These are phyloP conservation scores for Dimargaris xerosporica DNA, from an alignment of 192 early-diverging fungal species.

Conservation along the genomic window DNA sequence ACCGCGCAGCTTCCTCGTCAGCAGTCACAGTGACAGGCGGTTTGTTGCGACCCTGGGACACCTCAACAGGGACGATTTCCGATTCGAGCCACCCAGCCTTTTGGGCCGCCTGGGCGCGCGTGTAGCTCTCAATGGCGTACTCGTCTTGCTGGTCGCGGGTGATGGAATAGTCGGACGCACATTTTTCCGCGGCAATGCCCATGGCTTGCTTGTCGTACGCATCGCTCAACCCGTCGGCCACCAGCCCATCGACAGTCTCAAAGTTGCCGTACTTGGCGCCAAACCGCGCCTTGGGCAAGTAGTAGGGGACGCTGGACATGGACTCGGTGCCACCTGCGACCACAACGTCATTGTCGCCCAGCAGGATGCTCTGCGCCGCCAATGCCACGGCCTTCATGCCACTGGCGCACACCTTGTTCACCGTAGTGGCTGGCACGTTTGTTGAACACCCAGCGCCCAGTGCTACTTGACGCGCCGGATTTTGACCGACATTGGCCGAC, in stretches of 20 bases:
- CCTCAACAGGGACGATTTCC: slow-evolving; percentile 72
- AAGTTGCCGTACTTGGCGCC: slow-evolving; percentile 67
- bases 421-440: slow-evolving; percentile 83
- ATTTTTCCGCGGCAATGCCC: slow-evolving; percentile 69
- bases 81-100: slow-evolving; percentile 59
- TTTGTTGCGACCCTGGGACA: slow-evolving; percentile 68
- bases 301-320: slow-evolving; percentile 89
- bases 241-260: slow-evolving; percentile 63
- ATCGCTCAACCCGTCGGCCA: slow-evolving; percentile 95
- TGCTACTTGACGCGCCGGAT: slow-evolving; percentile 84
- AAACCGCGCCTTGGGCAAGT: slow-evolving; percentile 45
- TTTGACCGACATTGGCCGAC: slow-evolving; percentile 74
- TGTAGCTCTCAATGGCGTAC: slow-evolving; percentile 76
- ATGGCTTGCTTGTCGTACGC: slow-evolving; percentile 82
- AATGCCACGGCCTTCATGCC: slow-evolving; percentile 96
- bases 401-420: slow-evolving; percentile 98
- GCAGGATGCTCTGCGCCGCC: slow-evolving; percentile 68
- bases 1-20: slow-evolving; percentile 92
- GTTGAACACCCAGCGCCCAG: slow-evolving; percentile 65
- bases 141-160: slow-evolving; percentile 81
- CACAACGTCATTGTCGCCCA: slow-evolving; percentile 66
- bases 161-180: slow-evolving; percentile 73
- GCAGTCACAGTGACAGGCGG: slow-evolving; percentile 32
- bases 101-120: slow-evolving; percentile 78
- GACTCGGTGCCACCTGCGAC: slow-evolving; percentile 92